Base-by-base conservation (phyloP, 2,329 filamentous ascomycete genomes). In the Penicillium sp. region DNA sequence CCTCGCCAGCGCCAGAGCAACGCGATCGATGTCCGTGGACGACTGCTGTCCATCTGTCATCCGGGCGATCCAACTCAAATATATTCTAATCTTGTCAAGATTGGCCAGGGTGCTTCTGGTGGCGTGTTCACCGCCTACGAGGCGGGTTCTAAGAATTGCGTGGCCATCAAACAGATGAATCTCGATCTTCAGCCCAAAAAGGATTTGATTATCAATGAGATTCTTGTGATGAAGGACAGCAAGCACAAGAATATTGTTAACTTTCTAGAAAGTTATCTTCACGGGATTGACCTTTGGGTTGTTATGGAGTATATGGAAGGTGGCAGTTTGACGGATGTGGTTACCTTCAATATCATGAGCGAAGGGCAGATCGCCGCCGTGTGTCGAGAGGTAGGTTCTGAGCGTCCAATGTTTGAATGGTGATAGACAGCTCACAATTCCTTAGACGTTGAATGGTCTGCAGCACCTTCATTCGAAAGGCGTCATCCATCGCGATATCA, bases 271-370 rank as follows among this genome's bases (percentile, higher is more conserved):
- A 95, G 89, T 62, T 96, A 89, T 64, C 73, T 98, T 8, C 84
- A 89, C 41, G 77, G 79, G 9, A 85, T 90, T 29, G 92, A 96
- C 64, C 71, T 98, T 18, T 98, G 92, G 92, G 92, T 98, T 1
- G 87, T 96, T 22, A 98, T 98, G 92, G 92, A 98, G 68, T 98
- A 90, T 59, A 98, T 98, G 92, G 90, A 98, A 65, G 92, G 92
- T 42, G 92, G 92, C 47, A 95, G 88, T 66, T 72, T 98, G 61
- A 98, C 92, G 8, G 92, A 98, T 65, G 92, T 98, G 37, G 92
- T 98, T 39, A 98, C 92, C 3, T 96, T 94, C 68, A 96, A 96
- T 68, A 94, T 96, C 59, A 96, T 98, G 92, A 90, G 84, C 6
- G 92, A 98, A 65, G 87, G 86, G 2, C 92, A 96, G 67, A 96